Evolutionary conservation across 352 stramenopile species (phyloP), one percentile per base, ranked within the genome.

Genomic region (Globisporangium takayamanum): DNA sequence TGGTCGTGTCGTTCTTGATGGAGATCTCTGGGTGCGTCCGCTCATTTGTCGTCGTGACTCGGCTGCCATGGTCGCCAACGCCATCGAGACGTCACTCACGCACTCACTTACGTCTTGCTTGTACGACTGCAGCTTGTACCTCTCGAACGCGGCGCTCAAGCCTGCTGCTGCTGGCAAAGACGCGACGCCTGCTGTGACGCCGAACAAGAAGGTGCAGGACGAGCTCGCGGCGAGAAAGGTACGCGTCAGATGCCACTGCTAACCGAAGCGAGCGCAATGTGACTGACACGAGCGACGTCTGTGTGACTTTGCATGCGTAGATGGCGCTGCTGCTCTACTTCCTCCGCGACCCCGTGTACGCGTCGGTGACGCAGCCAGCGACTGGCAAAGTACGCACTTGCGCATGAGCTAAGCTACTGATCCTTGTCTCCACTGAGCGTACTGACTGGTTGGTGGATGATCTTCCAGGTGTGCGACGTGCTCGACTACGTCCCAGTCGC

Each of bases 261-360:
- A n/a, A 15, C 20, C 12, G 45, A 5, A 6, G 11, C n/a, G 7
- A 6, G 20, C 20, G 20, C 46, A 30, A 33, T 16, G 46, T 6
- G 25, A 41, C 26, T 55, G 50, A 55, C 50, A 36, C 25, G n/a
- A 12, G 18, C 7, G 25, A 46, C 26, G 22, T 52, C 41, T 53
- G n/a, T 46, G 22, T 28, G 14, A 30, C n/a, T 11, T 33, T 39
- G 33, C 33, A 14, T 12, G 33, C 5, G 11, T 59, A 94, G 84
- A 90, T 92, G 80, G 76, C 76, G 48, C 67, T 94, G 44, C 69
- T 94, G 36, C 71, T 94, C 7, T 94, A 94, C 56, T 70, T 94
- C 60, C 78, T 94, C 26, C 82, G 84, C 50, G 84, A 94, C 50
- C 84, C 84, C 7, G 67, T 92, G 39, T 94, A 86, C 55, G 73